Base-by-base conservation (phyloP, 2,329 filamentous ascomycete species). In the Paradendryphiella salina region DNA sequence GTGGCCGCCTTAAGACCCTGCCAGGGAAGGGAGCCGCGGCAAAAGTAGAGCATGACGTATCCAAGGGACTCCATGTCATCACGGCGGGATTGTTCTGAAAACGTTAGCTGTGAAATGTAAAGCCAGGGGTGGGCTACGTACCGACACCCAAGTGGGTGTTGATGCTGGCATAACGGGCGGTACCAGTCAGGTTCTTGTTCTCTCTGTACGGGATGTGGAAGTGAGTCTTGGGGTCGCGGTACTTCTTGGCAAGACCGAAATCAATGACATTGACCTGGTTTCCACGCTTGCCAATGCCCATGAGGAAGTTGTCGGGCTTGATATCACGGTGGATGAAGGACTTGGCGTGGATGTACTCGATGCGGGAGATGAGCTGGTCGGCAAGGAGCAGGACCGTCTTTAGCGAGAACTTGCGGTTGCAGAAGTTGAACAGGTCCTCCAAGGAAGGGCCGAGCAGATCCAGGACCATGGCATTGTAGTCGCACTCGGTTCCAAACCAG, bases 21-120 rank as follows among this genome's bases (percentile, higher is more conserved):
- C 94, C 94, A 99, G 56, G 94, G 94, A 50, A 99, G 90, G 60
- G 92, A 96, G 59, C 94, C 94, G 77, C 94, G 93, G 83, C 93
- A 97, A 82, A 99, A 99, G 84, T 99, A 99, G 59, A 99, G 88
- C 92, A 99, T 97, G 71, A 99, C 94, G 68, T 99, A 97, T 68
- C 94, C 94, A 42, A 99, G 84, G 53, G 93, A 96, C 77, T 99
- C 94, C 93, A 99, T 97, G 70, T 99, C 94, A 70, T 99, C 94
- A 80, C 94, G 93, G 63, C 94, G 93, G 69, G 93, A 97, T 84
- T 99, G 94, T 79, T 99, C 93, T 87, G 66, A 61, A 36, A 18
- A 35, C 18, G 40, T 66, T 55, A 69, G 64, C 46, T 32, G 49
- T 37, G 39, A 20, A 1, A n/a, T 39, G 6, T 11, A 11, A 5